Evolutionary conservation across 2,329 filamentous ascomycete species (phyloP).

Genomic region (Aspergillus cejpii): DNA sequence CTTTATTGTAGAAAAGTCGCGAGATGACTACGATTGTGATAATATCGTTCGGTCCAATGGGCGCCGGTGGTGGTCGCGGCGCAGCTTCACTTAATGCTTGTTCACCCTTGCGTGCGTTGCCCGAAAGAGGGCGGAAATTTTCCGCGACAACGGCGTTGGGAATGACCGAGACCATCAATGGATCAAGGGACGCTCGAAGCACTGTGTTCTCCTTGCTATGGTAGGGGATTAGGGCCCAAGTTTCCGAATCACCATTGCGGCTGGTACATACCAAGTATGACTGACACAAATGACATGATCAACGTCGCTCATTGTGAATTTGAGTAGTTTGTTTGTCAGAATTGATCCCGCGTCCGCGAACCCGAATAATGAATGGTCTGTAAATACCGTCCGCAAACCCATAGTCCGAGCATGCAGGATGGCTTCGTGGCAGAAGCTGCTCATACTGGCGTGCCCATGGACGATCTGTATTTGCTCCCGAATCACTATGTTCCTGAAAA

Average conservation of each 20-base stretch:
- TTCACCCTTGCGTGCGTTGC: constrained; percentile 38
- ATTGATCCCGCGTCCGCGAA: constrained; percentile 96
- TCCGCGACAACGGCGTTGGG: constrained; percentile 96
- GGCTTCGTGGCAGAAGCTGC: constrained; percentile 87
- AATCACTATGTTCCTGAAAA: constrained; percentile 94
- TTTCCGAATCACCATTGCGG: background rate
- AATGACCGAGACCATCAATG: constrained; percentile 94
- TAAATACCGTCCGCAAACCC: constrained; percentile 92
- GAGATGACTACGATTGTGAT: constrained; percentile 98
- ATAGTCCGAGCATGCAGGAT: constrained; percentile 93
- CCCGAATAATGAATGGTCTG: constrained; percentile 93
- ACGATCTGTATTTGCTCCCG: constrained; percentile 94
- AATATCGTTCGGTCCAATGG: constrained; percentile 71
- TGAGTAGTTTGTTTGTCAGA: constrained; percentile 91
- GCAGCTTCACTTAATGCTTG: constrained; percentile 23
- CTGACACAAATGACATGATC: constrained; percentile 98
- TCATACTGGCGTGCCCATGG: constrained; percentile 91
- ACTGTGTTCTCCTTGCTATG: constrained; percentile 94
- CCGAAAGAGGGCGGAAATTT: constrained; percentile 73
- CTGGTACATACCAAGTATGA: constrained; percentile 73
- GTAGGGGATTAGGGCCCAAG: constrained; percentile 9
- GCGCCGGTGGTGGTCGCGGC: constrained; percentile 53
- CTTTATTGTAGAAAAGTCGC: constrained; percentile 97
- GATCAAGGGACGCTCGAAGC: constrained; percentile 85
- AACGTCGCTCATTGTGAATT: constrained; percentile 92